These are phyloP conservation scores for Claviceps purpurea DNA, from an alignment of 2,329 filamentous ascomycete genomes.

Conservation along the genomic window DNA sequence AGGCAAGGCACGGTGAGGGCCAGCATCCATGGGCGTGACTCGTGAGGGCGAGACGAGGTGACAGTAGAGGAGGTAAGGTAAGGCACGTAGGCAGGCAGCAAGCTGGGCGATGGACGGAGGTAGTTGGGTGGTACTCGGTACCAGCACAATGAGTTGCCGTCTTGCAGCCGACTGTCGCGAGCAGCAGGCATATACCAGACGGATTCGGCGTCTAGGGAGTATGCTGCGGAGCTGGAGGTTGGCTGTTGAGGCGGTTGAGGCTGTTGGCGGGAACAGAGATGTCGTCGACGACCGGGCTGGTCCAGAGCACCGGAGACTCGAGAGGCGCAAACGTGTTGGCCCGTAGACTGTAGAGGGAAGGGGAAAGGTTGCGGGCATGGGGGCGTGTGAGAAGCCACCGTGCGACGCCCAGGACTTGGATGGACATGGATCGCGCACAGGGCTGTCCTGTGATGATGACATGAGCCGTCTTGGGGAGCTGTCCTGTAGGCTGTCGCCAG, in stretches of 20 bases:
- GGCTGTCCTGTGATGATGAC: slow-evolving; percentile 4
- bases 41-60: slow-evolving; percentile 8
- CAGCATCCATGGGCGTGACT: slow-evolving; percentile 14
- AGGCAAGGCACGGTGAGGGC: slow-evolving; percentile 25
- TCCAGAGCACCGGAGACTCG: not conserved
- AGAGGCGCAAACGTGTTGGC: not conserved
- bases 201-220: not conserved
- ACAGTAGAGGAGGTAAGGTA: slow-evolving; percentile 5
- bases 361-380: not conserved
- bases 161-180: not conserved
- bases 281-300: not conserved
- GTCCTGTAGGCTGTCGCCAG: not conserved
- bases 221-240: not conserved
- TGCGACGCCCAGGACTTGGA: not conserved
- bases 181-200: not conserved
- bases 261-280: not conserved
- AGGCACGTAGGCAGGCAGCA: not conserved
- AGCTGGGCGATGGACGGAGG: not conserved
- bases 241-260: not conserved
- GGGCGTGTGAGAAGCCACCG: not conserved
- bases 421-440: not conserved
- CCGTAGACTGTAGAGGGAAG: no score
- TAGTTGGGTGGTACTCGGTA: not conserved
- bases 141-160: not conserved
- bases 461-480: slow-evolving; percentile 2